Percentiles rank a stretch among this genome's conserved stretches.
These are phyloP conservation scores for Penicillium sp. DNA, from an alignment of 2,329 filamentous ascomycete species.

Conservation along the genomic window DNA sequence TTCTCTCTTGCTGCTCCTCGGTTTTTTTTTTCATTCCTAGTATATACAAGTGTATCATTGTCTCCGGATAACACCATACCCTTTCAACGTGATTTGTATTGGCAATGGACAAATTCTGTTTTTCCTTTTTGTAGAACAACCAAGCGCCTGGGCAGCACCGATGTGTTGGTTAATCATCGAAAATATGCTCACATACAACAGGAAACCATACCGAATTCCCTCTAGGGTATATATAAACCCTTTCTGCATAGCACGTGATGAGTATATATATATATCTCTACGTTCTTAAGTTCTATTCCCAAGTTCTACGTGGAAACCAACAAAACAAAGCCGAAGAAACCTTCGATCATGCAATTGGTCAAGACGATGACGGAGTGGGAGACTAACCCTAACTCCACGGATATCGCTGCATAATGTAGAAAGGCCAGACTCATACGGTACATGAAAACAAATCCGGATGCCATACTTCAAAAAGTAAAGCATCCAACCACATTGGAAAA, in stretches of 20 bases:
- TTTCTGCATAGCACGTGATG: no score
- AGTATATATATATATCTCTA: background rate
- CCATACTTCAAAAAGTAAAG: conserved; percentile 21
- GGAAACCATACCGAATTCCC: background rate
- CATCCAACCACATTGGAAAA: conserved; percentile 22
- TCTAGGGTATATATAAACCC: background rate
- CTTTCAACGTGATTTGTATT: conserved; percentile 16
- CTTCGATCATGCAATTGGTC: conserved; percentile 37
- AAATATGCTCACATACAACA: background rate
- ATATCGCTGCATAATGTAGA: conserved; percentile 38
- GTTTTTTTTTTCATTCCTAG: conserved; percentile 18
- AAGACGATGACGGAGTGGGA: conserved; percentile 29
- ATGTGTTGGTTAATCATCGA: background rate
- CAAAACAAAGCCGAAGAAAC: conserved; percentile 25
- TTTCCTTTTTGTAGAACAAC: background rate
- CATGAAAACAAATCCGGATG: conserved; percentile 26
- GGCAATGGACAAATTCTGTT: background rate
- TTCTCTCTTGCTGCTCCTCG: conserved; percentile 10
- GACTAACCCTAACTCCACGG: conserved; percentile 31
- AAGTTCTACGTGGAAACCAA: background rate
- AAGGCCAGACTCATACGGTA: conserved; percentile 30
- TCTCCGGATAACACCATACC: conserved; percentile 27
- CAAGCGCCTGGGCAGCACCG: background rate
- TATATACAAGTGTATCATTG: conserved; percentile 33
- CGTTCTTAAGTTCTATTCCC: background rate